Base-by-base conservation (phyloP, 495 filamentous ascomycete species). In the Cryomyces antarcticus region DNA sequence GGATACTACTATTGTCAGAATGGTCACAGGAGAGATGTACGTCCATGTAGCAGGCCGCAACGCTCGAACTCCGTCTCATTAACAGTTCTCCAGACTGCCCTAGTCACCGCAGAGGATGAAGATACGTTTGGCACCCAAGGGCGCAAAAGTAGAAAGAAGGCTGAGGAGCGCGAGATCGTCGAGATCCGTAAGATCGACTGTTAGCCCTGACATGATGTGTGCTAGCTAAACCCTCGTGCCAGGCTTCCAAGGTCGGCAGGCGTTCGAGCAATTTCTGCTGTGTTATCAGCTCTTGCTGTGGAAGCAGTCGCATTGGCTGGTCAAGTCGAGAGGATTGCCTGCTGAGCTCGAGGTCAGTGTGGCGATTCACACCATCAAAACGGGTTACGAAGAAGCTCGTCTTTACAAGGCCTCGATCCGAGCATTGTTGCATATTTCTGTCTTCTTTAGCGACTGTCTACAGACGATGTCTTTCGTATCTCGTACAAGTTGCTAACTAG, bases 201-300 rank as follows among this genome's bases (percentile, higher is more conserved):
- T 24, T 24, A 24, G 17, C 17, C 17, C 17, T 24, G 17, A 1
- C 17, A 24, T 24, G 17, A 24, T 24, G 17, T 24, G 17, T 24
- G 17, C 17, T 24, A 24, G 17, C 17, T 24, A 2, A 24, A 24
- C 17, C 17, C 17, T 24, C 17, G 2, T 24, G 2, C 2, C 17
- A 24, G 17, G 50, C 31, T 54, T 51, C 52, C 54, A 45, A 38
- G 85, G 83, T 41, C 64, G 65, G 39, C 62, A 72, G 36, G 87
- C 78, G 28, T 68, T 70, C 42, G 71, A 79, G 46, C 68, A 93
- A n/a, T 93, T 77, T 58, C 62, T 97, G 33, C 77, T 88, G 56
- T 77, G 70, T 50, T 74, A 83, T 42, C 89, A 96, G 59, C 61
- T 95, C n/a, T 72, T 97, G 29, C 60, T 88, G 1, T 72, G 76